Conservation (phyloP, 768 basidiomycete species). For the Lactarius tabidus region DNA sequence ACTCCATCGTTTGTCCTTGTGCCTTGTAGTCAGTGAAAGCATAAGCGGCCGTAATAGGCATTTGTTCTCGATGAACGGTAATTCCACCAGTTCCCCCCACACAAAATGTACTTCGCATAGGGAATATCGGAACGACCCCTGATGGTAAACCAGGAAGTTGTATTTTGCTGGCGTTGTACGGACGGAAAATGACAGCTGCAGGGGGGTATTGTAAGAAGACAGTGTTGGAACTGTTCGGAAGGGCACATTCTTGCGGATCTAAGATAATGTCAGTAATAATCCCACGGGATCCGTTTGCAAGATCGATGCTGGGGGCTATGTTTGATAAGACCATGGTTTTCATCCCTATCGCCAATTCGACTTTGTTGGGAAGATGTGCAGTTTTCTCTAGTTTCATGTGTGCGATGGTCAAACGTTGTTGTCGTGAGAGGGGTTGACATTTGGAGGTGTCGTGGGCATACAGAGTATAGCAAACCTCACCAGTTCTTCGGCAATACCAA, state of each 20-base stretch:
- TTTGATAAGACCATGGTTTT: slow-evolving; percentile 40
- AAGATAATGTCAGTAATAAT: slow-evolving; percentile 35
- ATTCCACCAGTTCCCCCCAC: too few species aligned
- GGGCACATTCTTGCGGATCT: slow-evolving; percentile 28
- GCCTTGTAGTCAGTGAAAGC: neutral
- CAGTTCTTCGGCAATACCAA: slow-evolving; percentile 28
- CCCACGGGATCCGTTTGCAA: slow-evolving; percentile 39
- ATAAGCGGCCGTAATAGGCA: neutral
- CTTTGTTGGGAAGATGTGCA: slow-evolving; percentile 18
- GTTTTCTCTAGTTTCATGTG: neutral
- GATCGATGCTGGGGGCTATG: slow-evolving; percentile 39
- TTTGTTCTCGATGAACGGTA: neutral
- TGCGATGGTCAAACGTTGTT: slow-evolving; percentile 20
- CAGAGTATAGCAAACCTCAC: slow-evolving; percentile 29
- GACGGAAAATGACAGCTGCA: neutral
- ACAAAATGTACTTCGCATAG: too few species aligned
- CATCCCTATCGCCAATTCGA: slow-evolving; percentile 35
- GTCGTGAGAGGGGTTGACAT: slow-evolving; percentile 16
- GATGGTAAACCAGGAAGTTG: too few species aligned
- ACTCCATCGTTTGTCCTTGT: neutral
- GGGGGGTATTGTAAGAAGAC: too few species aligned
- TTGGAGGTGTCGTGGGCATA: slow-evolving; percentile 32
- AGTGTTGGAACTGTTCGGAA: slow-evolving; percentile 13
- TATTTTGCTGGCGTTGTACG: too few species aligned
- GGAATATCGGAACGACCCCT: neutral